Conservation (phyloP, 1,139 yeast genomes). For the Suhomyces coccinellae region DNA sequence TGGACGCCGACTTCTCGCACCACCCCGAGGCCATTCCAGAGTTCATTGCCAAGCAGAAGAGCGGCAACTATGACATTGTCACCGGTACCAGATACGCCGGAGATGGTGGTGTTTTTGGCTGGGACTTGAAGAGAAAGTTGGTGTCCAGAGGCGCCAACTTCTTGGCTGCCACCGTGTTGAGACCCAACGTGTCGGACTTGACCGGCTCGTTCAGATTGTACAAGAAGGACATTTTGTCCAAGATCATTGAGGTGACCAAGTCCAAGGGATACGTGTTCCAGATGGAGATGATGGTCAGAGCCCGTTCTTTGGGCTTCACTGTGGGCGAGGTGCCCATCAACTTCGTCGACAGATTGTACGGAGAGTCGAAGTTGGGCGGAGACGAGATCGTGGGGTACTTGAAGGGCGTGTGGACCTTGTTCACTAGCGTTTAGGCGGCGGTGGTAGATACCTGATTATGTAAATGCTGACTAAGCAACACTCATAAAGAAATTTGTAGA, state of each 20-base stretch:
- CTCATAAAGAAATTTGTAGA: not conserved
- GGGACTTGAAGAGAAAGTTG: constrained; percentile 81
- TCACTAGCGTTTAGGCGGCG: constrained; percentile 56
- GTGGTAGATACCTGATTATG: too few relatives aligned
- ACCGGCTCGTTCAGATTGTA: constrained; percentile 81
- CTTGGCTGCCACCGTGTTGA: constrained; percentile 67
- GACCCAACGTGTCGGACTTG: constrained; percentile 74
- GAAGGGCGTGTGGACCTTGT: constrained; percentile 73
- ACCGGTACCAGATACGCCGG: constrained; percentile 88
- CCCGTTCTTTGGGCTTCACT: constrained; percentile 66
- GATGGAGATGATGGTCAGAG: constrained; percentile 89
- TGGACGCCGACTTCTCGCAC: constrained; percentile 88
- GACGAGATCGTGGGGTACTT: constrained; percentile 78
- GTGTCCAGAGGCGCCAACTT: constrained; percentile 83
- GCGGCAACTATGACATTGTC: constrained; percentile 68
- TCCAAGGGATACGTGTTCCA: constrained; percentile 85
- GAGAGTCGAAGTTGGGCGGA: constrained; percentile 80
- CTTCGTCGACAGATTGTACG: constrained; percentile 78
- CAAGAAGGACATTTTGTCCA: constrained; percentile 66
- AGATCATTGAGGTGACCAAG: constrained; percentile 67
- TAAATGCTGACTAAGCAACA: constrained; percentile 1
- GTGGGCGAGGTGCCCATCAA: constrained; percentile 82
- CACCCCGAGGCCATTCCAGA: constrained; percentile 80
- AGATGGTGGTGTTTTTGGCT: constrained; percentile 80
- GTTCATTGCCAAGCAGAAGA: constrained; percentile 68